These are phyloP conservation scores for Vigna hirtella DNA, from an alignment of 306 rosid genomes.

Conservation along the genomic window DNA sequence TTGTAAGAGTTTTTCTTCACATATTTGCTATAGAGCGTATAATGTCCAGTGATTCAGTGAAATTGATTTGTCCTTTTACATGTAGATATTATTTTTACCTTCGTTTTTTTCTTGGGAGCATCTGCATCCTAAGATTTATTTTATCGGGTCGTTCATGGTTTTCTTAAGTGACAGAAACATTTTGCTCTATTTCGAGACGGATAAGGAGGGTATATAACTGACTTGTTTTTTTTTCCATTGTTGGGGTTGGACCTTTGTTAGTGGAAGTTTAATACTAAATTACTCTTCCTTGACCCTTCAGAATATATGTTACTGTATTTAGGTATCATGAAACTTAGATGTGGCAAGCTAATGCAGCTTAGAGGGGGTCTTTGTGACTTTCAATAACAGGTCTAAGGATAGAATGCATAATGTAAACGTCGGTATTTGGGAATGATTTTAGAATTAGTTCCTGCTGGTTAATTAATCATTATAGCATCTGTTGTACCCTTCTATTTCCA, in stretches of 20 bases:
- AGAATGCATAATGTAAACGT: constrained; percentile 20
- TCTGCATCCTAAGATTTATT: not conserved
- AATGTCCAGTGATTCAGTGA: constrained; percentile 14
- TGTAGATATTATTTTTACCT: constrained; percentile 18
- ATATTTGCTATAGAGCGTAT: constrained; percentile 26
- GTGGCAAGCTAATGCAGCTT: not conserved
- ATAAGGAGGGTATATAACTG: constrained; percentile 8
- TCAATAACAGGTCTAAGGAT: constrained; percentile 23
- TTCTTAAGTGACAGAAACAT: constrained; percentile 4
- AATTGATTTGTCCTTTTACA: constrained; percentile 12
- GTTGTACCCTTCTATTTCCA: constrained; percentile 5
- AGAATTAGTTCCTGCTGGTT: constrained; percentile 25
- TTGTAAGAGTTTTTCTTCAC: not conserved
- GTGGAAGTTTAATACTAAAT: constrained; percentile 4
- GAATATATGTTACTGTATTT: not conserved
- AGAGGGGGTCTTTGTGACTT: constrained; percentile 16
- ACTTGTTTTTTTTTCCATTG: not conserved
- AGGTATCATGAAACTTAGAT: constrained; percentile 1
- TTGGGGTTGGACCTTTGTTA: not conserved
- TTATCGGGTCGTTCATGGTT: constrained; percentile 18
- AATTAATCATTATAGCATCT: constrained; percentile 13
- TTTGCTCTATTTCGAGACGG: constrained; percentile 31
- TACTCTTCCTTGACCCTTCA: constrained; percentile 31
- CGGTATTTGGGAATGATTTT: constrained; percentile 7
- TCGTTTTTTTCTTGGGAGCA: constrained; percentile 32